Evolutionary conservation across 805 yeast species (phyloP).

Genomic region (Yarrowia alimentaria): DNA sequence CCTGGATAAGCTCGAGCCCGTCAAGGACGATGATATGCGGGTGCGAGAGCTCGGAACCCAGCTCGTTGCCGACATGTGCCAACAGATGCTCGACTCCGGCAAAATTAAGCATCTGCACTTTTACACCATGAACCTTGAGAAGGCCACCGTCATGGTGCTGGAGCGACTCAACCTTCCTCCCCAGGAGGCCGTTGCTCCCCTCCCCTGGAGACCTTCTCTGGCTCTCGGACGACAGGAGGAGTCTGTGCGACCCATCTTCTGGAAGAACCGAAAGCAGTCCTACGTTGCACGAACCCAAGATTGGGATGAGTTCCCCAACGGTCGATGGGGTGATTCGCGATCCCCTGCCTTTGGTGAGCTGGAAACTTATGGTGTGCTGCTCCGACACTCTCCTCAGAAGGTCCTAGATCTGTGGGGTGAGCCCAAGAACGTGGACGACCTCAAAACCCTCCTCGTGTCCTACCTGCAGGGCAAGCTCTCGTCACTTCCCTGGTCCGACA

Average conservation of each 20-base stretch:
- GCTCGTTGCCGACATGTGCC: conserved; percentile 80
- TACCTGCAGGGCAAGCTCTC: conserved; percentile 69
- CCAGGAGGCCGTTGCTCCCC: conserved; percentile 35
- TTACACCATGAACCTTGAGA: conserved; percentile 96
- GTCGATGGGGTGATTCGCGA: conserved; percentile 97
- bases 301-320: conserved; percentile 99
- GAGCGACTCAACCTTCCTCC: conserved; percentile 64
- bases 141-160: conserved; percentile 82
- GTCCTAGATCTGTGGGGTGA: conserved; percentile 86
- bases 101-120: conserved; percentile 83
- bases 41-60: conserved; percentile 86
- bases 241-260: conserved; percentile 88
- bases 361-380: conserved; percentile 74
- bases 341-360: conserved; percentile 96
- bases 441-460: conserved; percentile 60
- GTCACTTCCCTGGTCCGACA: conserved; percentile 92
- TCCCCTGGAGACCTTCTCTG: conserved; percentile 90
- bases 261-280: conserved; percentile 91
- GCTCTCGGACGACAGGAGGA: conserved; percentile 78
- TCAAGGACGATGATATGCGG: conserved; percentile 83
- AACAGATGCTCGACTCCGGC: conserved; percentile 64
- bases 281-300: conserved; percentile 85
- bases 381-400: conserved; percentile 72
- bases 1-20: conserved; percentile 66
- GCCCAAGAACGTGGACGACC: conserved; percentile 60